phyloP scores from a whole-genome alignment of 164 flowering plant species.

The Platanus orientalis region DNA sequence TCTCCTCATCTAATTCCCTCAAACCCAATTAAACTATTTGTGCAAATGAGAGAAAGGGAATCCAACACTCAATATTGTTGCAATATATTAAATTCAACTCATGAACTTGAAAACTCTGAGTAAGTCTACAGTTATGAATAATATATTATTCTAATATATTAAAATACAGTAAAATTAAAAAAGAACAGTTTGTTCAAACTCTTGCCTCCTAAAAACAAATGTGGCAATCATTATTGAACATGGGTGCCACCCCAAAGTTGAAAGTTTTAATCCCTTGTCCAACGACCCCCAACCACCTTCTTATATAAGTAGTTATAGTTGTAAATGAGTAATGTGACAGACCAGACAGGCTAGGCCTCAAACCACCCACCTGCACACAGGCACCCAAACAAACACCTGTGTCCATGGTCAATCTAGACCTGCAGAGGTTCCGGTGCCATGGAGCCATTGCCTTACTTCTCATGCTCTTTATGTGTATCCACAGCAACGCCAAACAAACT shows the following conservation, averaged over 20 bases:
- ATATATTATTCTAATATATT: no score
- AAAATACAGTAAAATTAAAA: not conserved
- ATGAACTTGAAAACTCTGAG: no score
- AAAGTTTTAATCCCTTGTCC: constrained; percentile 12
- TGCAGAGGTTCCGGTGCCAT: not conserved
- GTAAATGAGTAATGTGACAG: no score
- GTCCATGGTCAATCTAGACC: not conserved
- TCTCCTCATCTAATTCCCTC: no score
- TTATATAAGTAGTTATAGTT: not conserved
- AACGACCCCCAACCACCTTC: constrained; percentile 3
- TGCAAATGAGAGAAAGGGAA: no score
- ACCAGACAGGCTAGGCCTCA: no score
- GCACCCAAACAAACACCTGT: no score
- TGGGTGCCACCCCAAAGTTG: constrained; percentile 41
- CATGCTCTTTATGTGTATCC: constrained; percentile 10
- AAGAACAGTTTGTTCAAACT: not conserved
- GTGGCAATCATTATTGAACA: constrained; percentile 55
- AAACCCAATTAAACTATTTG: no score
- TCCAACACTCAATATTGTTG: no score
- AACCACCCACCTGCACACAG: not conserved
- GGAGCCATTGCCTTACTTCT: constrained; percentile 14
- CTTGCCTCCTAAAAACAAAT: constrained; percentile 6
- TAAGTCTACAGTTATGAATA: no score
- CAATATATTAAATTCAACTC: no score
- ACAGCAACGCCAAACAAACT: not conserved